These are phyloP conservation scores for Babesia bovis DNA, from an alignment of 169 alveolate genomes.

Conservation along the genomic window DNA sequence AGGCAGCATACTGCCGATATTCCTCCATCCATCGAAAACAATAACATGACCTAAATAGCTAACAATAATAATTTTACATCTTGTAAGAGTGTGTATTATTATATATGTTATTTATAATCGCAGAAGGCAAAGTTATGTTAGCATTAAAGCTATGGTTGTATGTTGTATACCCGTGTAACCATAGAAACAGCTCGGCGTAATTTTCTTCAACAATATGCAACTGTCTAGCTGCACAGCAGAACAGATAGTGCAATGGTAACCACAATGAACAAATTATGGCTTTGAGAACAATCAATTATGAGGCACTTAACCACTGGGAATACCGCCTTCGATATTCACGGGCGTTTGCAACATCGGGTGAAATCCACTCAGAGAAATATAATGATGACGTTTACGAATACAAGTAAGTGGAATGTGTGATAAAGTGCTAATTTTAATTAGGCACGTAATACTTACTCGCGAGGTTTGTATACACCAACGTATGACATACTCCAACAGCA, in stretches of 20 bases:
- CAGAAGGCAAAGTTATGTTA: background rate
- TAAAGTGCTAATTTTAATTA: background rate
- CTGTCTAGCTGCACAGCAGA: background rate
- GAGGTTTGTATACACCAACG: constrained; percentile 12
- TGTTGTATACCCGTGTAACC: background rate
- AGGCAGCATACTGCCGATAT: constrained; percentile 13
- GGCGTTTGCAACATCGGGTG: constrained; percentile 25
- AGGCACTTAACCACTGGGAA: constrained; percentile 42
- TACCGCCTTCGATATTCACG: constrained; percentile 34
- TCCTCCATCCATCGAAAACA: background rate
- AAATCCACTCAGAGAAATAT: constrained; percentile 33
- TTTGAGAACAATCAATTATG: constrained; percentile 13
- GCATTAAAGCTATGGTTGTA: background rate
- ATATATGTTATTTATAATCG: background rate
- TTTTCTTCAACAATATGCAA: background rate
- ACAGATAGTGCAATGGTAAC: background rate
- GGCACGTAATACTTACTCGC: constrained; percentile 40
- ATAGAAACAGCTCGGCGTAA: background rate
- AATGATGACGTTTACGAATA: constrained; percentile 34
- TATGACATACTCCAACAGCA: constrained; percentile 7
- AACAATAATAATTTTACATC: background rate
- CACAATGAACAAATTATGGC: constrained; percentile 1
- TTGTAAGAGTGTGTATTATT: background rate
- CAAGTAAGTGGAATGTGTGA: constrained; percentile 16
- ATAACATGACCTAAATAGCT: background rate